Evolutionary conservation across 495 filamentous ascomycete genomes (phyloP).

Genomic region (Neurospora tetraspora): DNA sequence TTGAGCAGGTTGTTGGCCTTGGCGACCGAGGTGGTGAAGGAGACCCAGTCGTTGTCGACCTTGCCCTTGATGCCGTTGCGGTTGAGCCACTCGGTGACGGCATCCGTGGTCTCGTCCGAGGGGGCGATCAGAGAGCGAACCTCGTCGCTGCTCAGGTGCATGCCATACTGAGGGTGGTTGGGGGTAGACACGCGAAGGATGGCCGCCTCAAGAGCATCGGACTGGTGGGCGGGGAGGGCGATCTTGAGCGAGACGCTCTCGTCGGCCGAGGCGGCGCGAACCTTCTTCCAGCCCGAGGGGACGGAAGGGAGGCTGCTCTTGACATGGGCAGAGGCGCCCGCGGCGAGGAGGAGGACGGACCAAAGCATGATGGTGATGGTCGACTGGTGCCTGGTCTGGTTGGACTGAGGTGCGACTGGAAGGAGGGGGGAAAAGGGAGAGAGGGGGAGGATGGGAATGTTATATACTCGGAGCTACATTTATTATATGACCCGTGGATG

Average conservation of each 20-base stretch:
- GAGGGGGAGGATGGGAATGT: background rate
- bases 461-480: background rate
- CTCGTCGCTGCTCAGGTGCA: constrained; percentile 43
- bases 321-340: constrained; percentile 36
- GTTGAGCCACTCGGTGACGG: constrained; percentile 40
- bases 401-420: background rate
- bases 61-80: constrained; percentile 37
- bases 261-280: constrained; percentile 20
- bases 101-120: constrained; percentile 29
- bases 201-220: constrained; percentile 45
- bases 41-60: constrained; percentile 36
- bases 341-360: constrained; percentile 24
- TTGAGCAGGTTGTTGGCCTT: constrained; percentile 38
- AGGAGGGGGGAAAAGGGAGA: background rate
- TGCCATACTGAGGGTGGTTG: constrained; percentile 43
- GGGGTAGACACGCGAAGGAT: constrained; percentile 48
- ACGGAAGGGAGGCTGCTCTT: constrained; percentile 35
- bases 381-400: background rate
- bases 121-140: constrained; percentile 44
- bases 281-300: constrained; percentile 36
- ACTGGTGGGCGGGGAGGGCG: constrained; percentile 26
- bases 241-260: constrained; percentile 26
- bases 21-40: constrained; percentile 38
- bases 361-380: constrained; percentile 16
- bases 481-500: background rate